These are phyloP conservation scores for Alternaria viburni DNA, from an alignment of 2,329 filamentous ascomycete genomes.

Conservation along the genomic window DNA sequence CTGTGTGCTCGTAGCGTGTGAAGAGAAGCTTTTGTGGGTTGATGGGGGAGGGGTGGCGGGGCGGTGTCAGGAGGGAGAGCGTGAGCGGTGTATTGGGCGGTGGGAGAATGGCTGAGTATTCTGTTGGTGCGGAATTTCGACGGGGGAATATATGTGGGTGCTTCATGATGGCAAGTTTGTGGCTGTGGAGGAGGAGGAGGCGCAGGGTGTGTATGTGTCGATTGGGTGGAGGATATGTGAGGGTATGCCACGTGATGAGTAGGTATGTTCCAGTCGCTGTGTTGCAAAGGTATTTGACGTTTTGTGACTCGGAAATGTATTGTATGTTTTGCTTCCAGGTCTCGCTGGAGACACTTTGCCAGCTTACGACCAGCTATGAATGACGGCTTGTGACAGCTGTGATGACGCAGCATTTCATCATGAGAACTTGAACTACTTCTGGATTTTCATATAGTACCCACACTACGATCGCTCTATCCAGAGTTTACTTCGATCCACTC, in stretches of 20 bases:
- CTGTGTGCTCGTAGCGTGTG: not conserved
- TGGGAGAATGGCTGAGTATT: not conserved
- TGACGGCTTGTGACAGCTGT: not conserved
- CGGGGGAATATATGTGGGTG: not conserved
- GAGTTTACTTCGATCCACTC: too few relatives aligned
- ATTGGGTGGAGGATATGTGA: not conserved
- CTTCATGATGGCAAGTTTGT: not conserved
- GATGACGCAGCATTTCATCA: too few relatives aligned
- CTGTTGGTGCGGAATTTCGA: not conserved
- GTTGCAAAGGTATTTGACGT: not conserved
- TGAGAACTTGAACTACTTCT: too few relatives aligned
- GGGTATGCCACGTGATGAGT: not conserved
- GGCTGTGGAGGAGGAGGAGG: not conserved
- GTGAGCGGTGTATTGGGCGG: not conserved
- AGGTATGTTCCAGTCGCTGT: not conserved
- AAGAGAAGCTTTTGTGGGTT: not conserved
- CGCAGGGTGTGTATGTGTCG: not conserved
- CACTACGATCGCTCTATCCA: too few relatives aligned
- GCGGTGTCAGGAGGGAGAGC: not conserved
- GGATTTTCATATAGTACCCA: too few relatives aligned
- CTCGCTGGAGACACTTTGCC: not conserved
- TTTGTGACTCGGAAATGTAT: fast-evolving
- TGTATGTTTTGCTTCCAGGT: fast-evolving
- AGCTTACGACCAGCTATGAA: not conserved
- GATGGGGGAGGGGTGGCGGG: not conserved